Evolutionary conservation across 2,329 filamentous ascomycete species (phyloP), one percentile per base, ranked within the genome.

Genomic region (Aspergillus sp.): DNA sequence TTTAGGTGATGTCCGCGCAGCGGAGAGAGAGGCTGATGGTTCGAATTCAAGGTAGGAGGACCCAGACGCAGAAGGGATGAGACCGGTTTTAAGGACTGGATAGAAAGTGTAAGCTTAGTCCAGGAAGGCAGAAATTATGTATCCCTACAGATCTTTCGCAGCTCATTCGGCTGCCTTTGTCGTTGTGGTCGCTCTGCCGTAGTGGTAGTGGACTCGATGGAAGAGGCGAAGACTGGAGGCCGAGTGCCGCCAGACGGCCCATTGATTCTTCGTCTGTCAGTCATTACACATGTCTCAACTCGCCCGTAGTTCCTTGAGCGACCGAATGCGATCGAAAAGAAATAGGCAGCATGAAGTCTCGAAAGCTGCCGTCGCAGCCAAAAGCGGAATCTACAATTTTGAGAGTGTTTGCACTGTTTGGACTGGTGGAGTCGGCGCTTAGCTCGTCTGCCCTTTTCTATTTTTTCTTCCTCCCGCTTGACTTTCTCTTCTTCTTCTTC

Each of bases 31-130:
- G 74, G 70, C 73, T 12, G 82, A 77, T 8, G 83, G 80, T 71
- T 86, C 71, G 64, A 79, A 72, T 74, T 81, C 73, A 58, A 78
- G 68, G 64, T 79, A 99, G 55, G 95, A 91, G 17, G 93, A 97
- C 14, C 95, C 95, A 49, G 91, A 95, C 12, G 95, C 95, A 14
- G 93, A 96, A 17, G 95, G 93, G 0, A 95, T 93, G 4, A 98
- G 85, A 23, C 92, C 92, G 8, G 93, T 97, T 74, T 95, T 92
- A 45, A 98, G 81, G 73, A 93, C 92, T 96, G 62, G 17, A 21
- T 27, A 11, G 67, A 49, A 52, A 12, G 50, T 19, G 45, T 74
- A 61, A 66, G 62, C 47, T 55, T 19, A 6, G 5, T 7, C 9
- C 17, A 12, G 15, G n/a, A 24, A 33, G 41, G 11, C 19, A 21